phyloP scores from a whole-genome alignment of 208 protist genomes.

The Leishmania mexicana region DNA sequence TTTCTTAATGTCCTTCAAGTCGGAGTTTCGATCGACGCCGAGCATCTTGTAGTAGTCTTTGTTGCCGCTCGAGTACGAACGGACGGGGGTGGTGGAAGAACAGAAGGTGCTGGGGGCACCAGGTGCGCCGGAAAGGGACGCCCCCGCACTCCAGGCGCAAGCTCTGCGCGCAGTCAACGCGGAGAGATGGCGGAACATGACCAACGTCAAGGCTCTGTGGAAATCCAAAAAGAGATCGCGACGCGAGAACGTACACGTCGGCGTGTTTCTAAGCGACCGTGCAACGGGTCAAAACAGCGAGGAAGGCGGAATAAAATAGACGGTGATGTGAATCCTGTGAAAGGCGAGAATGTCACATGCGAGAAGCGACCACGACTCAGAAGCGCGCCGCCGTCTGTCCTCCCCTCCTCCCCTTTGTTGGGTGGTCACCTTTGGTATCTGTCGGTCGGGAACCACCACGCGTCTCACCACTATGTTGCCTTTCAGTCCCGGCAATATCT shows the following conservation, averaged over 20 bases:
- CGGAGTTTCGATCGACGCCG: conserved; percentile 63
- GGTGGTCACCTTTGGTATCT: background rate
- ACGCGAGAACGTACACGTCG: background rate
- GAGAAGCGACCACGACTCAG: background rate
- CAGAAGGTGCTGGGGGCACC: conserved; percentile 15
- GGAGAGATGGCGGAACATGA: conserved; percentile 27
- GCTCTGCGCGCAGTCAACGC: conserved; percentile 13
- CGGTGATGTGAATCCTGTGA: background rate
- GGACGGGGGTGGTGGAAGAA: conserved; percentile 19
- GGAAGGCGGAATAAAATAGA: background rate
- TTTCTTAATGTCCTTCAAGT: conserved; percentile 86
- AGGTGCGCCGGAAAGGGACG: background rate
- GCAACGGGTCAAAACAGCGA: background rate
- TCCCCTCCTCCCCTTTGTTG: background rate
- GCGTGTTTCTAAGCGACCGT: background rate
- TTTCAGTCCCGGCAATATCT: background rate
- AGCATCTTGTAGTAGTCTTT: conserved; percentile 93
- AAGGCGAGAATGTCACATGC: background rate
- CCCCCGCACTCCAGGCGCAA: background rate
- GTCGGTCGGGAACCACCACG: background rate
- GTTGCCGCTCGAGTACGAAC: conserved; percentile 48
- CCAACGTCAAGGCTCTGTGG: background rate
- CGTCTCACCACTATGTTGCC: background rate
- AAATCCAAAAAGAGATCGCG: background rate
- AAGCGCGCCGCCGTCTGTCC: background rate